A percentile compares a stretch with the other conserved stretches of the same genome.
These are phyloP conservation scores for Botrytis pseudocinerea DNA, from an alignment of 2,329 filamentous ascomycete genomes.

Conservation along the genomic window DNA sequence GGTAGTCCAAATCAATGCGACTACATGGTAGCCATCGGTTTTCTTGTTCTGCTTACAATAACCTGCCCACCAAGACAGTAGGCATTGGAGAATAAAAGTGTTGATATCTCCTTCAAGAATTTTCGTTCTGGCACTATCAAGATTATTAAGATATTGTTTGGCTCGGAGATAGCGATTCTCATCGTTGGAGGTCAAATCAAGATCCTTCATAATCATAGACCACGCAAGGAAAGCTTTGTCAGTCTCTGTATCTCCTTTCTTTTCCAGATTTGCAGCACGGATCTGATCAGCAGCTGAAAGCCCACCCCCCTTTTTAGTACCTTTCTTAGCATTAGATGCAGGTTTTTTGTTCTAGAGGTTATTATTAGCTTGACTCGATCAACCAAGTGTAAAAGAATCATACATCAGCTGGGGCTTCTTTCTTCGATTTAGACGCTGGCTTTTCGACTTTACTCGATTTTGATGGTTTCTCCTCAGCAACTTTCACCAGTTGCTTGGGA, in stretches of 20 bases:
- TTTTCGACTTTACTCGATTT: constrained; percentile 30
- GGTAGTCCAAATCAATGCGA: constrained; percentile 50
- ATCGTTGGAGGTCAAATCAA: constrained; percentile 35
- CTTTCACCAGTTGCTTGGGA: constrained; percentile 36
- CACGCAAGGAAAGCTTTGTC: constrained; percentile 41
- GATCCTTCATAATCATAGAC: constrained; percentile 37
- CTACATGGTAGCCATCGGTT: constrained; percentile 44
- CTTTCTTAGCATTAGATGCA: constrained; percentile 33
- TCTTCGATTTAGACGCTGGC: constrained; percentile 31
- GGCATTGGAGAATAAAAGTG: constrained; percentile 51
- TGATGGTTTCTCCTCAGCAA: constrained; percentile 35
- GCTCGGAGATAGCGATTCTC: constrained; percentile 39
- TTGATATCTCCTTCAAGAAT: constrained; percentile 41
- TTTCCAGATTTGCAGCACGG: constrained; percentile 39
- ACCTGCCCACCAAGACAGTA: constrained; percentile 51
- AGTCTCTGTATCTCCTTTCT: constrained; percentile 37
- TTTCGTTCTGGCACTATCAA: constrained; percentile 36
- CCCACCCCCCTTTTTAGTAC: constrained; percentile 43
- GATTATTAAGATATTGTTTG: constrained; percentile 37
- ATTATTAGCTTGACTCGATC: neutral
- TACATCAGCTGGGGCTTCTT: constrained; percentile 30
- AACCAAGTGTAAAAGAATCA: neutral
- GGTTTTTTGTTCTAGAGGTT: constrained; percentile 23
- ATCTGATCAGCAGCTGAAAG: constrained; percentile 43
- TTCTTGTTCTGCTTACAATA: constrained; percentile 42